A percentile compares a stretch with the other conserved stretches of the same genome.
Conservation (phyloP, 176 grass and related monocot species). For the Phyllostachys edulis region DNA sequence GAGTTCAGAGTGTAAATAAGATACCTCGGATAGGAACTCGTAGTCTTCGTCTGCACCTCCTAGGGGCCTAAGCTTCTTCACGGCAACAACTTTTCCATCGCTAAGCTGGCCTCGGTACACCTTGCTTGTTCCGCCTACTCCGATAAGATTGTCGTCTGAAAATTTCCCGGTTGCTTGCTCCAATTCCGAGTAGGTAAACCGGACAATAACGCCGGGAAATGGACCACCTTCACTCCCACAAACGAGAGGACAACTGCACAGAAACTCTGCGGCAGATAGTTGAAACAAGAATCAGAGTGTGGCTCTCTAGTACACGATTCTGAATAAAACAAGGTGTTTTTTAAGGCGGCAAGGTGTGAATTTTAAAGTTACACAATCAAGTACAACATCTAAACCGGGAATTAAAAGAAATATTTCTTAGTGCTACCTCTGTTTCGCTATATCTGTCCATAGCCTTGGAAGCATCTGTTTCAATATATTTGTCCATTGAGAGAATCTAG, state of each 20-base stretch:
- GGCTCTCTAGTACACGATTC: not conserved
- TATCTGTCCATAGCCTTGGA: too few relatives aligned
- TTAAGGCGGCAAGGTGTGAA: too few relatives aligned
- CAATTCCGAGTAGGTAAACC: slow-evolving; percentile 71
- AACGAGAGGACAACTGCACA: slow-evolving; percentile 43
- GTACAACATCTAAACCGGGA: not conserved
- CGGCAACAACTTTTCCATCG: slow-evolving; percentile 67
- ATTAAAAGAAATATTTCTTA: not conserved
- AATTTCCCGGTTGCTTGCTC: slow-evolving; percentile 77
- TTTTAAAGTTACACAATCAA: not conserved
- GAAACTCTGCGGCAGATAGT: slow-evolving; percentile 44
- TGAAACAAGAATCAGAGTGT: slow-evolving; percentile 10
- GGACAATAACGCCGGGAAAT: slow-evolving; percentile 56
- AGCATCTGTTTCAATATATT: too few relatives aligned
- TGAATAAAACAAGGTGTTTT: not conserved
- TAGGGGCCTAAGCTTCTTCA: slow-evolving; percentile 86
- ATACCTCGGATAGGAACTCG: slow-evolving; percentile 83
- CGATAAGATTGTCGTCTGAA: slow-evolving; percentile 65
- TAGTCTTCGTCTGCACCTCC: slow-evolving; percentile 64
- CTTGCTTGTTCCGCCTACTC: slow-evolving; percentile 76
- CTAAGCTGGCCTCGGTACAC: slow-evolving; percentile 75
- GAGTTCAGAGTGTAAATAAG: not conserved
- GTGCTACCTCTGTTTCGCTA: not conserved
- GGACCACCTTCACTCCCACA: slow-evolving; percentile 30
- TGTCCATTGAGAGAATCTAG: too few relatives aligned